These are phyloP conservation scores for Sutorius australiensis DNA, from an alignment of 768 basidiomycete genomes.

Conservation along the genomic window DNA sequence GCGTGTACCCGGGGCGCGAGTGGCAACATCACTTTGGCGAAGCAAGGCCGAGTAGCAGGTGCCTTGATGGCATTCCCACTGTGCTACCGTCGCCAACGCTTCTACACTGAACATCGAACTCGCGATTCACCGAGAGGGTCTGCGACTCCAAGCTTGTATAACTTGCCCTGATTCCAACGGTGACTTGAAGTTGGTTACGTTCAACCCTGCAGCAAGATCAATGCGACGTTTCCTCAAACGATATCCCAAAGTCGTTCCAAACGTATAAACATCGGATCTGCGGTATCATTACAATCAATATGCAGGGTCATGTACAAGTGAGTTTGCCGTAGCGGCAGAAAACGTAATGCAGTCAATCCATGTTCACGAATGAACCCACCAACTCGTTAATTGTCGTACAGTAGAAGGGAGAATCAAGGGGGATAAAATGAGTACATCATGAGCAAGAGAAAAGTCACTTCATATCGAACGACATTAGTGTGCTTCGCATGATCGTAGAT, in stretches of 20 bases:
- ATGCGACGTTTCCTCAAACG: conserved; percentile 7
- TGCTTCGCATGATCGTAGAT: conserved; percentile 6
- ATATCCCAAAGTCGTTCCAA: not conserved
- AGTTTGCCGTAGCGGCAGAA: conserved; percentile 12
- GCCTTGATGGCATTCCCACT: not conserved
- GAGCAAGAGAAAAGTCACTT: conserved; percentile 12
- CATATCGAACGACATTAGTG: conserved; percentile 10
- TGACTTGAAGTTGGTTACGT: no score
- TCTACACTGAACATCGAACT: not conserved
- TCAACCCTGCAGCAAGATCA: no score
- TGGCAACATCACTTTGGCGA: not conserved
- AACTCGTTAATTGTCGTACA: conserved; percentile 20
- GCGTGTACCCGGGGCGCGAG: not conserved
- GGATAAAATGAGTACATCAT: conserved; percentile 6
- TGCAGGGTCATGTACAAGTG: conserved; percentile 22
- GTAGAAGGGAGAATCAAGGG: not conserved
- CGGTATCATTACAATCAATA: conserved; percentile 23
- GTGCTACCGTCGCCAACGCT: not conserved
- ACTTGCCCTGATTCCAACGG: not conserved
- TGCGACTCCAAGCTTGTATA: not conserved
- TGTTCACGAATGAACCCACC: conserved; percentile 9
- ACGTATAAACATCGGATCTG: not conserved
- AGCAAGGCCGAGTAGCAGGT: not conserved
- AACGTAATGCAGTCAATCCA: conserved; percentile 9
- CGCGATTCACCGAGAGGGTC: conserved; percentile 6